Evolutionary conservation across 495 filamentous ascomycete genomes (phyloP).

Genomic region (Talaromyces liani): DNA sequence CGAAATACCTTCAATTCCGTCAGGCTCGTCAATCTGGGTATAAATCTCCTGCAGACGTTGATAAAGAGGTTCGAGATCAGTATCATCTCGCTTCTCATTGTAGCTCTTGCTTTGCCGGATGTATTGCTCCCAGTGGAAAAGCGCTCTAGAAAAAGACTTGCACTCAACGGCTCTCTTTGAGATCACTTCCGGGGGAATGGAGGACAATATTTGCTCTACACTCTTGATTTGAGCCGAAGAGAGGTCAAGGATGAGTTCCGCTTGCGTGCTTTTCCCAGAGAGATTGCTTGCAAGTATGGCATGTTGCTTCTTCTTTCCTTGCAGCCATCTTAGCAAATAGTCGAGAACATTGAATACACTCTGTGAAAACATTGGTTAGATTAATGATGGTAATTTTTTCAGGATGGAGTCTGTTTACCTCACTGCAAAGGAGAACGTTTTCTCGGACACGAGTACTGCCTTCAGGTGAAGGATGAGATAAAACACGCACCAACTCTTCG

Average conservation of each 20-base stretch:
- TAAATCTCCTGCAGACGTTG: conserved; percentile 86
- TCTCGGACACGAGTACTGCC: conserved; percentile 51
- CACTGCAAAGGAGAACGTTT: conserved; percentile 70
- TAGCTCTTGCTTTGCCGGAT: conserved; percentile 53
- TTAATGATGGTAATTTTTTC: neutral
- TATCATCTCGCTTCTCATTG: conserved; percentile 23
- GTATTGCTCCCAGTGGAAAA: conserved; percentile 92
- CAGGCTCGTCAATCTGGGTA: conserved; percentile 93
- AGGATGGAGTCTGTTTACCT: conserved; percentile 44
- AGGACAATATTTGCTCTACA: conserved; percentile 55
- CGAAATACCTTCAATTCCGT: conserved; percentile 92
- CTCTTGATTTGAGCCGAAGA: conserved; percentile 47
- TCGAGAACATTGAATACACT: conserved; percentile 86
- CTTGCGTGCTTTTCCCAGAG: conserved; percentile 28
- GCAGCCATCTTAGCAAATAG: conserved; percentile 83
- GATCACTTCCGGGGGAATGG: conserved; percentile 78
- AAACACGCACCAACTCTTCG: conserved; percentile 62
- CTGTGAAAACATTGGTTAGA: conserved; percentile 32
- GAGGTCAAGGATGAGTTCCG: conserved; percentile 32
- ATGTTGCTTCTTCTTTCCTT: conserved; percentile 62
- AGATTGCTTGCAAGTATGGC: conserved; percentile 26
- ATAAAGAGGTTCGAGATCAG: conserved; percentile 53
- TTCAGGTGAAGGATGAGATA: conserved; percentile 51
- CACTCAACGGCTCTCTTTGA: conserved; percentile 83
- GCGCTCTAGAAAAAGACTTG: conserved; percentile 81